Percentiles rank a stretch among this genome's conserved stretches.
These are phyloP conservation scores for Diaporthe ampelina DNA, from an alignment of 2,329 filamentous ascomycete genomes.

Conservation along the genomic window DNA sequence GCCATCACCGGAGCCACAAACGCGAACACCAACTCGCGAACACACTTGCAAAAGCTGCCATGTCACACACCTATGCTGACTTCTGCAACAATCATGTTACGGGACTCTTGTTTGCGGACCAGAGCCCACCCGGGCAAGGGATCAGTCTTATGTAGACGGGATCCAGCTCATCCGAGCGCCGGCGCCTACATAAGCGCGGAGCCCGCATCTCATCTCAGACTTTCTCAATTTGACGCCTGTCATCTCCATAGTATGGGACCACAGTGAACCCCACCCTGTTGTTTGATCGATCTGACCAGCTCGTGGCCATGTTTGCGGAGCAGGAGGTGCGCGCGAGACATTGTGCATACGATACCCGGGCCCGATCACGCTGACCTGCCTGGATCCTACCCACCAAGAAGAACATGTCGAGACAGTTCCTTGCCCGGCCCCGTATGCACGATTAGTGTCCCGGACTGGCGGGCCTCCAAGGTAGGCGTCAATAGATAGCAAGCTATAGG, in stretches of 20 bases:
- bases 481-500: neutral
- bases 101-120: neutral
- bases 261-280: neutral
- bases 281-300: neutral
- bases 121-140: conserved; percentile 1
- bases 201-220: neutral
- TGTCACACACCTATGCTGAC: neutral
- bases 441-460: neutral
- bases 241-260: neutral
- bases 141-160: neutral
- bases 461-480: neutral
- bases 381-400: neutral
- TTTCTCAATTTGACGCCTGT: conserved; percentile 2
- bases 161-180: neutral
- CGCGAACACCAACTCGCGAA: too few species aligned
- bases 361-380: neutral
- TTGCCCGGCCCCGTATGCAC: neutral
- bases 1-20: neutral
- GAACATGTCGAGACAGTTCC: neutral
- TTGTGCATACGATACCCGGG: neutral
- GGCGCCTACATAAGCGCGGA: conserved; percentile 3
- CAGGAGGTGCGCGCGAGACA: neutral
- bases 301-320: neutral
- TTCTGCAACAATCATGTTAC: neutral
- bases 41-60: too few species aligned